Base-by-base conservation (phyloP, 306 rosid species). In the Fagus sylvatica region DNA sequence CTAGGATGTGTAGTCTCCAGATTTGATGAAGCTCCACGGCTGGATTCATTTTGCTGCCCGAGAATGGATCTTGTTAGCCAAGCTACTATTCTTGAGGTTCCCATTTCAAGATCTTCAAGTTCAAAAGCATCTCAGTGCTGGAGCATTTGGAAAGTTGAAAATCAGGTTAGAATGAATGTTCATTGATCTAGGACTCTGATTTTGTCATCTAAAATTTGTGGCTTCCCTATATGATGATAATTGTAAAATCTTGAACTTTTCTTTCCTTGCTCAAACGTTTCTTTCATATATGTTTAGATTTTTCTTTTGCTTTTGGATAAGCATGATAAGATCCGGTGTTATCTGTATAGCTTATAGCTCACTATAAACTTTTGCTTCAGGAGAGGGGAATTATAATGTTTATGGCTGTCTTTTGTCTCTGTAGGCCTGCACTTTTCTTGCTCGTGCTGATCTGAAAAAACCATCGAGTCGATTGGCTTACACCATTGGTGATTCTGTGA, bases 141-240 rank as follows among this genome's bases (percentile, higher is more conserved):
- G 99, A 93, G 99, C 86, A 88, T 95, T 76, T 95, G 99, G 99
- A 93, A 87, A 93, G 94, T 95, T 53, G 96, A 91, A 85, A 95
- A 95, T 84, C 99, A 93, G 90, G 93, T 88, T 78, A 71, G 75
- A 71, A 39, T 68, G 74, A 62, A 77, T 83, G 69, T 79, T 59
- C 13, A 6, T 34, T 80, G 72, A 30, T 7, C 57, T 74, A 16
- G 34, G 16, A 59, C 15, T 36, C n/a, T 39, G 64, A 33, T 48
- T 37, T 55, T 55, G 49, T 7, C 7, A 16, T 69, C 62, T 57
- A 37, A 53, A 16, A 10, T 73, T n/a, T 57, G 22, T 32, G 61
- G 72, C 62, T 83, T 78, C 53, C 69, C 59, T 62, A 65, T 64
- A 32, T 36, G 79, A 17, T 30, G 79, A 17, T 30, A n/a, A 30